Evolutionary conservation across 208 protist species (phyloP), one percentile per base, ranked within the genome.

Genomic region (Leishmania tarentolae): DNA sequence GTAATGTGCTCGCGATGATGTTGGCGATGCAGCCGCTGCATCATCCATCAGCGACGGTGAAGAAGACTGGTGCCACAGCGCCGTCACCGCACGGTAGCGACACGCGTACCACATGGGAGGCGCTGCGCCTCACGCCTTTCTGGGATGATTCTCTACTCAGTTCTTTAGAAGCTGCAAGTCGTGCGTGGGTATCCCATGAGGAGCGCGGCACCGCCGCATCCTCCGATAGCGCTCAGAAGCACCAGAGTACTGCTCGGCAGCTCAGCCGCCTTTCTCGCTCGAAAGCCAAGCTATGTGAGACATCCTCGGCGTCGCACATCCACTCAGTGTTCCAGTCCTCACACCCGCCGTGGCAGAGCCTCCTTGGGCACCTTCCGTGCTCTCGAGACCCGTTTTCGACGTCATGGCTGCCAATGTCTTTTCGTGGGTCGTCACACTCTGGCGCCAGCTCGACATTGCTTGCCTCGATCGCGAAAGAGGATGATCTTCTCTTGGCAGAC

Each of bases 1-100:
- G 88, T 40, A 83, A 85, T 31, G 56, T 84, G 3, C 86, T 93
- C 35, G 83, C 80, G 17, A 63, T 69, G 42, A 72, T 91, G 24
- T 52, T 83, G 75, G 37, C 53, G 11, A 31, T 50, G 13, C 59
- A 70, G 31, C 42, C 61, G 80, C 61, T 40, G 61, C 79, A 47
- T 42, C 35, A 40, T 4, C 19, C 50, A 50, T 47, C 44, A 78
- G 70, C 19, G 40, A 28, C 19, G 24, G 21, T 35, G 44, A 13
- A 70, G 35, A 42, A 17, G 74, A 40, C 31, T 35, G 13, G 72
- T 28, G 72, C 13, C 28, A 31, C 50, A 56, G 74, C 21, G 40
- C 53, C 74, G 74, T 13, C 35, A 40, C 53, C 37, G 56, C 28
- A 24, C 19, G 44, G 13, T 0, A 79, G 76, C 15, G 28, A 65